These are phyloP conservation scores for Tricholoma sp. DNA, from an alignment of 768 basidiomycete species.

Conservation along the genomic window DNA sequence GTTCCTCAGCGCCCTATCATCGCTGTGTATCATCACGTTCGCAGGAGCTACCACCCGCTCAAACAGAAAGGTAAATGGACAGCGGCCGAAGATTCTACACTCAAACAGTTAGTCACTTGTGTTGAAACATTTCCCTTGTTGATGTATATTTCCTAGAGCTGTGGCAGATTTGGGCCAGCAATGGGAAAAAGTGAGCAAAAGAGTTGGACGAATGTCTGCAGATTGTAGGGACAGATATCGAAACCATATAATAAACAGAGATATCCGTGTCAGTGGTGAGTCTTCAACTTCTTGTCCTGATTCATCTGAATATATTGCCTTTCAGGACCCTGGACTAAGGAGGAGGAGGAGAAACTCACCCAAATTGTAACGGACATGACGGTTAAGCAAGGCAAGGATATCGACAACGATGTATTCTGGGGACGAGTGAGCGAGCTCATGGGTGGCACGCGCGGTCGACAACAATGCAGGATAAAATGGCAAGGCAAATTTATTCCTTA, in stretches of 20 bases:
- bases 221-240: conserved; percentile 86
- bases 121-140: not conserved
- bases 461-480: conserved; percentile 90
- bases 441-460: conserved; percentile 69
- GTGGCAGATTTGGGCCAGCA: conserved; percentile 65
- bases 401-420: conserved; percentile 84
- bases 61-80: conserved; percentile 70
- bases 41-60: conserved; percentile 63
- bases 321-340: conserved; percentile 70
- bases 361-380: conserved; percentile 74
- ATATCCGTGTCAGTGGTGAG: conserved; percentile 55
- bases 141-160: conserved; percentile 41
- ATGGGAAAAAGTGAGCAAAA: conserved; percentile 73
- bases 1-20: conserved; percentile 75
- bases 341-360: conserved; percentile 72
- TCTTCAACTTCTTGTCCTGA: not conserved
- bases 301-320: not conserved
- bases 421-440: conserved; percentile 69
- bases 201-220: conserved; percentile 69
- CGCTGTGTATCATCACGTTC: conserved; percentile 80
- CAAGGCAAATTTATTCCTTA: conserved; percentile 19
- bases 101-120: conserved; percentile 48
- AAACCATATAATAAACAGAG: conserved; percentile 71
- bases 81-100: conserved; percentile 54
- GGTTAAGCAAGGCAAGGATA: conserved; percentile 60